These are phyloP conservation scores for Mallotus repandus DNA, from an alignment of 441 rosid genomes.

Conservation along the genomic window DNA sequence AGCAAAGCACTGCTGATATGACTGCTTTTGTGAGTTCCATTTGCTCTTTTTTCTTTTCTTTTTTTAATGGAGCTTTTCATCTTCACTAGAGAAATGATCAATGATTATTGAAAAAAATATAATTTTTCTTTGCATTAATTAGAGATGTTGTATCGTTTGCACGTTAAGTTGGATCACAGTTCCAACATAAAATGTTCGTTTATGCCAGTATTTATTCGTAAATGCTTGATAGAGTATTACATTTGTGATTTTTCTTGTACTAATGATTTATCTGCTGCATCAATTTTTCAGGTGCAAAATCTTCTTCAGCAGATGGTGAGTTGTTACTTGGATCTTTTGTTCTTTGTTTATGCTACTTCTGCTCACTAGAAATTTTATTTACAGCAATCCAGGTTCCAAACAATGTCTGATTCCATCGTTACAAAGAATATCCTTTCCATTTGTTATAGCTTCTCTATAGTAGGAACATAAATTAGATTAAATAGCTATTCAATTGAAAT, in stretches of 20 bases:
- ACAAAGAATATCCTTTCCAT: slow-evolving; percentile 59
- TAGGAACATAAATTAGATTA: no score
- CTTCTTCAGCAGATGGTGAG: slow-evolving; percentile 83
- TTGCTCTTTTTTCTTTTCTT: slow-evolving; percentile 5
- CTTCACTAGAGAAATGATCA: no score
- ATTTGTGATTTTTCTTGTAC: no score
- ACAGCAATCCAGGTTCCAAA: slow-evolving; percentile 76
- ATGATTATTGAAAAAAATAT: no score
- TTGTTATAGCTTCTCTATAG: background rate
- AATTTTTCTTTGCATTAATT: no score
- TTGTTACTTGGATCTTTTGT: slow-evolving; percentile 18
- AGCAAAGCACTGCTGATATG: slow-evolving; percentile 73
- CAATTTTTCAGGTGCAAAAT: slow-evolving; percentile 56
- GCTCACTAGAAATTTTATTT: slow-evolving; percentile 20
- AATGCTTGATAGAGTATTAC: background rate
- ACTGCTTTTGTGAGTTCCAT: slow-evolving; percentile 56
- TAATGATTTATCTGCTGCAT: slow-evolving; percentile 10
- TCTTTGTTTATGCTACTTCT: slow-evolving; percentile 11
- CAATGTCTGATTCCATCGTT: slow-evolving; percentile 69
- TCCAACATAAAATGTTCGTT: background rate
- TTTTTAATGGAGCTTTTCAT: no score
- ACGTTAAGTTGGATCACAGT: no score
- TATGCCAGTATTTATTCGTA: background rate
- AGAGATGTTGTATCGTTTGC: no score
- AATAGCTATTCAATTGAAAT: slow-evolving; percentile 7